Conservation (phyloP, 2,329 filamentous ascomycete genomes). For the Aspergillus glaucus region DNA sequence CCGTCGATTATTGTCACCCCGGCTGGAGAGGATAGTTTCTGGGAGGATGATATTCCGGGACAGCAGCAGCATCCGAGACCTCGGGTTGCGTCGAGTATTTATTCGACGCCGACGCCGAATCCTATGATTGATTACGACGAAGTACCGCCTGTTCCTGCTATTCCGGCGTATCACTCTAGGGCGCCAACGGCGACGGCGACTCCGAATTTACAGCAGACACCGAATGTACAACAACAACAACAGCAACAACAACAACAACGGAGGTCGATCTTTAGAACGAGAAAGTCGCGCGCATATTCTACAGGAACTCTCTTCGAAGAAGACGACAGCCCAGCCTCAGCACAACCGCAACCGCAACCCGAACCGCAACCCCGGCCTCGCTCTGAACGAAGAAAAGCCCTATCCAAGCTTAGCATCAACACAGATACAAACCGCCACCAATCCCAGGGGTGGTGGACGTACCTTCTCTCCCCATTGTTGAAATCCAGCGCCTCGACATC, state of each 20-base stretch:
- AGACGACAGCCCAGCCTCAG: constrained; percentile 10
- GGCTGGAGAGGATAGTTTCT: constrained; percentile 34
- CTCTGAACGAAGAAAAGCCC: constrained; percentile 14
- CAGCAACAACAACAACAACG: constrained; percentile 1
- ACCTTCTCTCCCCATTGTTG: constrained; percentile 40
- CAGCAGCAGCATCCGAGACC: constrained; percentile 17
- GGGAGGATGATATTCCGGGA: constrained; percentile 24
- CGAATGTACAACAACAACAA: not conserved
- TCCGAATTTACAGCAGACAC: constrained; percentile 6
- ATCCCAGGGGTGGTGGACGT: constrained; percentile 47
- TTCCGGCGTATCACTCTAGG: constrained; percentile 27
- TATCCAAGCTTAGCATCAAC: constrained; percentile 29
- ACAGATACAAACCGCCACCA: constrained; percentile 32
- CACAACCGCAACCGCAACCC: not conserved
- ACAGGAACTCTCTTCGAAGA: constrained; percentile 34
- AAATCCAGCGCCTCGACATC: constrained; percentile 27
- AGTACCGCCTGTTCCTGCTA: constrained; percentile 36
- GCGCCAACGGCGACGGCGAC: constrained; percentile 8
- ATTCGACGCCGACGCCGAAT: constrained; percentile 36
- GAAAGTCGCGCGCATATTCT: constrained; percentile 27
- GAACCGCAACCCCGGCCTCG: not conserved
- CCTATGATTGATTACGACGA: constrained; percentile 17
- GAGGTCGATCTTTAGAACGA: constrained; percentile 7
- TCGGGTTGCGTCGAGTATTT: constrained; percentile 38
- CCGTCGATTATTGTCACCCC: constrained; percentile 44